Evolutionary conservation across 345 rosid species (phyloP).

Genomic region (Aegle marmelos): DNA sequence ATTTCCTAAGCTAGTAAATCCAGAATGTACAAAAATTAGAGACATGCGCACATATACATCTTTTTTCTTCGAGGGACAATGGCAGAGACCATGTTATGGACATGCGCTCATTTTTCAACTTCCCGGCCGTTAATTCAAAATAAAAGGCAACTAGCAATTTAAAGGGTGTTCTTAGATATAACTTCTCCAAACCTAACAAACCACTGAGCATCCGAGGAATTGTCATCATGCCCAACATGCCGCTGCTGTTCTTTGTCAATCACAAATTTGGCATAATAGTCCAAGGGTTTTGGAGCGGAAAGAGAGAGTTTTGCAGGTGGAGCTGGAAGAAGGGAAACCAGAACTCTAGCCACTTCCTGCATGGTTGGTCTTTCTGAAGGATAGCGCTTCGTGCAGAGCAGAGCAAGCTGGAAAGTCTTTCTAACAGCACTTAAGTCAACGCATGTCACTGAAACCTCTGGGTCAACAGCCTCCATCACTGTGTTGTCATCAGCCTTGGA

Average conservation of each 20-base stretch:
- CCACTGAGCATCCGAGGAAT: constrained; percentile 69
- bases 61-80: background rate
- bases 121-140: background rate
- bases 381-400: constrained; percentile 67
- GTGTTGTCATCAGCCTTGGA: constrained; percentile 71
- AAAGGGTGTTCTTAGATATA: constrained; percentile 66
- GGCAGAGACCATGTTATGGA: too few species aligned
- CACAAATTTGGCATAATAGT: constrained; percentile 41
- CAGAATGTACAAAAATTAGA: constrained; percentile 6
- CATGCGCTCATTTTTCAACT: background rate
- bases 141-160: background rate
- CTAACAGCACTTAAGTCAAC: constrained; percentile 52
- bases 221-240: constrained; percentile 28
- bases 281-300: constrained; percentile 31
- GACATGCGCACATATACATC: background rate
- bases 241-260: constrained; percentile 36
- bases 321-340: constrained; percentile 63
- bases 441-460: constrained; percentile 85
- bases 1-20: background rate
- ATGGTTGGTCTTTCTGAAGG: constrained; percentile 84
- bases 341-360: constrained; percentile 79
- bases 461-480: constrained; percentile 91
- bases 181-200: constrained; percentile 61
- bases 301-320: constrained; percentile 36
- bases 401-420: constrained; percentile 78